Evolutionary conservation across 2,329 filamentous ascomycete genomes (phyloP).

Genomic region (Aspergillus brasiliensis): DNA sequence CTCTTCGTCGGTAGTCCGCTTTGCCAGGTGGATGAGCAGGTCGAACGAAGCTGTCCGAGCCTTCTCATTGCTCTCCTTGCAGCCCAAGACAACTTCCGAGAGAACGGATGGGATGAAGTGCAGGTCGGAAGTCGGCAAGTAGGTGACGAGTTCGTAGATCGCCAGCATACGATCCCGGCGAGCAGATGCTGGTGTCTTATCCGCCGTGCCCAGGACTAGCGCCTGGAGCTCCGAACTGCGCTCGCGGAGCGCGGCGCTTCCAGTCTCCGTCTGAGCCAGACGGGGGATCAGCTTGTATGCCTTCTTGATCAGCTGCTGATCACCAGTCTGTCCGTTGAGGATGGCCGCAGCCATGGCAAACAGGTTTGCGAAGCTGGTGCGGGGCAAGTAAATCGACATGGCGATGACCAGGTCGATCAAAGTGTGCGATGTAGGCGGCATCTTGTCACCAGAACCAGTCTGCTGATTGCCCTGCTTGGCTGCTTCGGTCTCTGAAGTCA

Average conservation of each 20-base stretch:
- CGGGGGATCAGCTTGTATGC: conserved; percentile 97
- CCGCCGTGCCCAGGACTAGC: conserved; percentile 75
- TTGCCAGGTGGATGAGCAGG: conserved; percentile 82
- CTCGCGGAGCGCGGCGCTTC: conserved; percentile 73
- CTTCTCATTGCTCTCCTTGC: conserved; percentile 97
- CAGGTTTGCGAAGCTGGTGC: conserved; percentile 78
- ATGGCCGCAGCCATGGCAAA: conserved; percentile 86
- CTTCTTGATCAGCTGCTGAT: conserved; percentile 96
- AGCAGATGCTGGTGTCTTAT: conserved; percentile 84
- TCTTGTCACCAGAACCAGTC: conserved; percentile 66
- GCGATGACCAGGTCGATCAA: conserved; percentile 97
- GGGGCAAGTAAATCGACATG: conserved; percentile 88
- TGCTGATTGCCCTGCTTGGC: conserved; percentile 65
- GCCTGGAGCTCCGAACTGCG: conserved; percentile 77
- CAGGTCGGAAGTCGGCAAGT: conserved; percentile 74
- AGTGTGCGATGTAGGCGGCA: conserved; percentile 91
- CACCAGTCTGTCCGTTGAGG: conserved; percentile 66
- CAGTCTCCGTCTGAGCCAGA: conserved; percentile 77
- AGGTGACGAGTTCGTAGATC: conserved; percentile 76
- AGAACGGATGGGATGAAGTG: conserved; percentile 92
- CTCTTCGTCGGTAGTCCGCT: conserved; percentile 72
- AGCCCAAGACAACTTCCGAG: conserved; percentile 91
- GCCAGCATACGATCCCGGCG: conserved; percentile 83
- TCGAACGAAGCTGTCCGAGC: conserved; percentile 88
- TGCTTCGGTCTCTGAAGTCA: conserved; percentile 66